A percentile compares a stretch with the other conserved stretches of the same genome.
Conservation (phyloP, 306 rosid species). For the Purshia tridentata region DNA sequence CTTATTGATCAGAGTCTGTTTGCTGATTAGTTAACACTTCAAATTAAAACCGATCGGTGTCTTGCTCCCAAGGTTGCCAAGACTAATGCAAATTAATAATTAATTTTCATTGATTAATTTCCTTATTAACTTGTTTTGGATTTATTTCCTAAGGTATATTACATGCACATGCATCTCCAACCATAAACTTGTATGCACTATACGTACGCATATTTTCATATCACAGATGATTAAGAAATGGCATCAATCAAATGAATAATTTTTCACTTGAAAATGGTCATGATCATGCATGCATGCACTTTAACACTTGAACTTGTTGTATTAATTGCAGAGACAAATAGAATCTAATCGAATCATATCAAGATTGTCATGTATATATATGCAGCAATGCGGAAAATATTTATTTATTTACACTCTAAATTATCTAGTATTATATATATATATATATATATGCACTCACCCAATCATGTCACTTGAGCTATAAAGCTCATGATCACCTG, state of each 20-base stretch:
- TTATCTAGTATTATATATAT: too few relatives aligned
- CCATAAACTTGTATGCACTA: background rate
- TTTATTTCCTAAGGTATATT: background rate
- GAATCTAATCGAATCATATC: background rate
- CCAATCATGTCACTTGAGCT: too few relatives aligned
- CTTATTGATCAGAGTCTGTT: slow-evolving; percentile 5
- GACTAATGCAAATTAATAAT: background rate
- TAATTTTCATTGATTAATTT: too few relatives aligned
- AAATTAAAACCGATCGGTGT: background rate
- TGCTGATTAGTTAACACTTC: background rate
- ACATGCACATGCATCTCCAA: background rate
- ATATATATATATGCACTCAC: too few relatives aligned
- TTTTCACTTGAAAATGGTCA: background rate
- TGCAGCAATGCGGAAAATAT: too few relatives aligned
- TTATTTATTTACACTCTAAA: too few relatives aligned
- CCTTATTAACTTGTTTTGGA: background rate
- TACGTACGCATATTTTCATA: background rate
- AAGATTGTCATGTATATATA: background rate
- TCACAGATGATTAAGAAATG: background rate
- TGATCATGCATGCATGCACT: background rate
- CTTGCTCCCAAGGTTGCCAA: background rate
- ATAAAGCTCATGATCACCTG: too few relatives aligned
- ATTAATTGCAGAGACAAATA: background rate
- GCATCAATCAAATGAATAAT: background rate
- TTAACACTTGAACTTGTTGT: background rate